Conservation (phyloP, 2,329 filamentous ascomycete species). For the Ceratocystis huliohia region DNA sequence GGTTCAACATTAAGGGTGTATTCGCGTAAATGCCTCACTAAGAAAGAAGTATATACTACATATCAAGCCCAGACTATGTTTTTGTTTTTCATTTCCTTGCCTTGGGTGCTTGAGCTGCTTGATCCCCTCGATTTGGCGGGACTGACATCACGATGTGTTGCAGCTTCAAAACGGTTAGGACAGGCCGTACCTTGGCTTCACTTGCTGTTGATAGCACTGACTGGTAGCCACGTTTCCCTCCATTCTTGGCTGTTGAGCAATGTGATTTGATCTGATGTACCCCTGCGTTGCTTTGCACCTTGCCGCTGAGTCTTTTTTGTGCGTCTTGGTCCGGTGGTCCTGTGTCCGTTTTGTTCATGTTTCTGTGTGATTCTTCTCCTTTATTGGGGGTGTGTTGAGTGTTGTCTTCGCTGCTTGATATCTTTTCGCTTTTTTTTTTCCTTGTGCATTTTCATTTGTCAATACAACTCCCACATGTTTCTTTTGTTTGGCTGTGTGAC, state of each 20-base stretch:
- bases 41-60: conserved; percentile 3
- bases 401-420: conserved; percentile 4
- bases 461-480: conserved; percentile 6
- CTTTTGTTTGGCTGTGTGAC: conserved; percentile 3
- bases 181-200: too few relatives aligned
- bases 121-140: not conserved
- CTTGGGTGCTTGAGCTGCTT: not conserved
- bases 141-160: too few relatives aligned
- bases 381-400: not conserved
- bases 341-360: not conserved
- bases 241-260: not conserved
- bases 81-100: not conserved
- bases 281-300: not conserved
- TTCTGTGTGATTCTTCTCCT: not conserved
- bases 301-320: too few relatives aligned
- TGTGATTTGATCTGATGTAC: not conserved
- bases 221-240: too few relatives aligned
- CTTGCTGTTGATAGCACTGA: too few relatives aligned
- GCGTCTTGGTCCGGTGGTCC: not conserved
- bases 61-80: conserved; percentile 2
- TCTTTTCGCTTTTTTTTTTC: not conserved
- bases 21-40: conserved; percentile 15
- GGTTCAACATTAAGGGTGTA: conserved; percentile 49
- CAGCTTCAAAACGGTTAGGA: too few relatives aligned
- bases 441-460: conserved; percentile 6